Evolutionary conservation across 805 yeast genomes (phyloP), one percentile per base, ranked within the genome.

Genomic region (Wickerhamomyces bovis): DNA sequence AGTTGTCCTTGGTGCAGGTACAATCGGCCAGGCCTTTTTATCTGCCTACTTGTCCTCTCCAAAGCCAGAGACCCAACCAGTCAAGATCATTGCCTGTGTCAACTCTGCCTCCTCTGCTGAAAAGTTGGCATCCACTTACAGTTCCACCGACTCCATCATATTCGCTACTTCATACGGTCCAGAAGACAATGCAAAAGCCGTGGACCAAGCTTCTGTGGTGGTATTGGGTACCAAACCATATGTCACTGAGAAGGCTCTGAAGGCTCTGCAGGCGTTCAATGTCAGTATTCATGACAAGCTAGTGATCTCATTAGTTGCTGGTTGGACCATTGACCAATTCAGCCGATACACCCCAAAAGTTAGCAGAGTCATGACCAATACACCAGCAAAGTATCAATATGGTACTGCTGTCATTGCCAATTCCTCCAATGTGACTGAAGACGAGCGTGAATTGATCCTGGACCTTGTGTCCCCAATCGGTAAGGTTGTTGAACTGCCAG

Each of bases 331-430:
- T 51, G 80, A 72, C 18, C 86, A 85, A 62, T 73, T 89, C 55
- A 52, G 63, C 18, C 58, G 63, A 1, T 76, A 79, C 57, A 71
- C 86, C 10, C 49, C 62, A 43, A 69, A 73, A 48, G 81, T 92
- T 28, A 87, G 95, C 20, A 77, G 96, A 52, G 95, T 95, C n/a
- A 90, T 95, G 96, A 92, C 99, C 41, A 94, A 92, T 69, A 94
- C 99, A 0, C 97, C 99, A 3, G 95, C 96, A 18, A 83, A 83
- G 64, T 87, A 78, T 64, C 96, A 97, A 20, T 80, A 83, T 56
- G 99, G 98, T 44, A 89, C 92, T 75, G 96, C 98, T 11, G 89
- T 89, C 36, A 81, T 94, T n/a, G 78, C 96, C 2, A 81, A 86
- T 60, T 79, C 92, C 10, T 52, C 66, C 3, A 66, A 65, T 11